These are phyloP conservation scores for Leishmania braziliensis DNA, from an alignment of 208 protist genomes.

Conservation along the genomic window DNA sequence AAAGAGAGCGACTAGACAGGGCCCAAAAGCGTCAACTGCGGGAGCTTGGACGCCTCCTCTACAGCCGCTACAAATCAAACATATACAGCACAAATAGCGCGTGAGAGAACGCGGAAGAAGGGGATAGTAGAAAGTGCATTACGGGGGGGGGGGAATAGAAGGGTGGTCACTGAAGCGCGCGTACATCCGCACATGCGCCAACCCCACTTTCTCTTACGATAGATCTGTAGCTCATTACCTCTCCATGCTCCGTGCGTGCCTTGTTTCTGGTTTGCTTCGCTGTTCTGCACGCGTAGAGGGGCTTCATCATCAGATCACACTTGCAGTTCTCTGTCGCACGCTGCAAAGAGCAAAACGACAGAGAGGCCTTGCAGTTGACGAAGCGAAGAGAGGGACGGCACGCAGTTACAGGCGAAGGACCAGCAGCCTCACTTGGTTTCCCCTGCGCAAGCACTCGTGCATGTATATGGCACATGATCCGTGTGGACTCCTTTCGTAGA, in stretches of 20 bases:
- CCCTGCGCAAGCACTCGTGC: not conserved
- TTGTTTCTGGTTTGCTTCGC: not conserved
- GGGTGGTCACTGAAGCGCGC: not conserved
- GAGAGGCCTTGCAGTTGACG: not conserved
- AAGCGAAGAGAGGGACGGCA: not conserved
- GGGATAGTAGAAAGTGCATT: not conserved
- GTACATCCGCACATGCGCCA: not conserved
- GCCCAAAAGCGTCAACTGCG: constrained; percentile 50
- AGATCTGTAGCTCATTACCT: not conserved
- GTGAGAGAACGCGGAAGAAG: not conserved
- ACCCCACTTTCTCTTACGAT: not conserved
- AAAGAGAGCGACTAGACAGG: constrained; percentile 30
- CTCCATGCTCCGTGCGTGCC: not conserved
- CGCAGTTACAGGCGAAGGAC: not conserved
- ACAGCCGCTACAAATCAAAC: constrained; percentile 29
- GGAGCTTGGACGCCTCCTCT: constrained; percentile 46
- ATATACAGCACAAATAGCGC: constrained; percentile 1
- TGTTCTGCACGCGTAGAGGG: not conserved
- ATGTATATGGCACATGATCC: not conserved
- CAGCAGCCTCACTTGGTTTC: not conserved
- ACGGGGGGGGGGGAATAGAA: not conserved
- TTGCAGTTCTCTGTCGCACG: not conserved
- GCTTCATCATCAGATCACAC: not conserved
- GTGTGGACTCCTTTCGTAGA: not conserved
- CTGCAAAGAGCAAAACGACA: not conserved